Evolutionary conservation across 176 grass and related monocot species (phyloP).

Genomic region (Musa beccarii): DNA sequence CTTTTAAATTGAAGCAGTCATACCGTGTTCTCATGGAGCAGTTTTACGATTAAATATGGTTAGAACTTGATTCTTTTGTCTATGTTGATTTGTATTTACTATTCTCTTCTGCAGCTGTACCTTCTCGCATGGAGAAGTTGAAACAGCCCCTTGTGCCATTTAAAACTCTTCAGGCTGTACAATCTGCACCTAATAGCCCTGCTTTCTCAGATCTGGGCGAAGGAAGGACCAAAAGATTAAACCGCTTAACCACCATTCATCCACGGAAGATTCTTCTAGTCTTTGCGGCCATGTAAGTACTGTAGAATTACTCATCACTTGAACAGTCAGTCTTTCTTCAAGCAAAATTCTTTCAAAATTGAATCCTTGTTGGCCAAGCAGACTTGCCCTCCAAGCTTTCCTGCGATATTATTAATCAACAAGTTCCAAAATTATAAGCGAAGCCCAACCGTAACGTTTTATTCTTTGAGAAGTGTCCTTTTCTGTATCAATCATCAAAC

Average conservation of each 20-base stretch:
- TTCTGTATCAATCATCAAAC: too few relatives aligned
- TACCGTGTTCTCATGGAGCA: not conserved
- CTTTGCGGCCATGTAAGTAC: constrained; percentile 85
- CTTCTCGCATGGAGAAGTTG: constrained; percentile 68
- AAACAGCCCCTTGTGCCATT: constrained; percentile 47
- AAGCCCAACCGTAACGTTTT: too few relatives aligned
- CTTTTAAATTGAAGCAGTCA: not conserved
- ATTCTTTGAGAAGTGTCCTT: too few relatives aligned
- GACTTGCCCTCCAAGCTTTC: too few relatives aligned
- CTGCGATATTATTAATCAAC: too few relatives aligned
- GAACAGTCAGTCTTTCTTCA: too few relatives aligned
- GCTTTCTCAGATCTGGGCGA: constrained; percentile 46
- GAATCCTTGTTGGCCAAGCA: too few relatives aligned
- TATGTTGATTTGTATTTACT: not conserved
- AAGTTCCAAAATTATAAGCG: too few relatives aligned
- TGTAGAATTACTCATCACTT: not conserved
- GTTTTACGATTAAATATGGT: too few relatives aligned
- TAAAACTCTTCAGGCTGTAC: constrained; percentile 34
- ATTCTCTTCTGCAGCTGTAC: constrained; percentile 42
- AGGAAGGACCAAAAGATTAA: constrained; percentile 60
- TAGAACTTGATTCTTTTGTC: not conserved
- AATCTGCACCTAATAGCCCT: constrained; percentile 34
- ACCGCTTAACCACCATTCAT: constrained; percentile 34
- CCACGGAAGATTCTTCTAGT: constrained; percentile 76
- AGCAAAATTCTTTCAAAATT: too few relatives aligned